Percentiles rank a stretch among this genome's conserved stretches.
phyloP scores from a whole-genome alignment of 1,284 basidiomycete species.

The Rhodotorula glutinis region DNA sequence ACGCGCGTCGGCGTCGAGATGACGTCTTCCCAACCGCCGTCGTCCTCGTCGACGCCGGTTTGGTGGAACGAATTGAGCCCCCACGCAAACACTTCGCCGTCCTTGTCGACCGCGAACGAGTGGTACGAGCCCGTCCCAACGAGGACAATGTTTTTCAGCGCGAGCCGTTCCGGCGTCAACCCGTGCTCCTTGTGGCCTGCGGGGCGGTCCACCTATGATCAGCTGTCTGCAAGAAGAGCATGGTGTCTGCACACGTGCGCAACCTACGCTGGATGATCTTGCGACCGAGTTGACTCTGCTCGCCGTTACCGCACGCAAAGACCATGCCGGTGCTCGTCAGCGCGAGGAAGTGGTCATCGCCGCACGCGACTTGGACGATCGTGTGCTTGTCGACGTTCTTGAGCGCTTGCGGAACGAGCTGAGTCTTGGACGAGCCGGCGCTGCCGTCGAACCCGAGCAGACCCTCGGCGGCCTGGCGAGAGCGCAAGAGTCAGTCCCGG shows the following conservation, averaged over 20 bases:
- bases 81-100: slow-evolving; percentile 83
- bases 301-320: slow-evolving; percentile 74
- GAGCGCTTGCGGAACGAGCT: slow-evolving; percentile 52
- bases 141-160: slow-evolving; percentile 68
- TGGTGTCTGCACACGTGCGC: neutral
- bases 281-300: slow-evolving; percentile 51
- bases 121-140: slow-evolving; percentile 79
- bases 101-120: slow-evolving; percentile 81
- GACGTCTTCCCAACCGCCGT: slow-evolving; percentile 54
- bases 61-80: slow-evolving; percentile 78
- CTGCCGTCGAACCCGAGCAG: slow-evolving; percentile 77
- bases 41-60: slow-evolving; percentile 58
- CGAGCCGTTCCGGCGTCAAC: slow-evolving; percentile 73
- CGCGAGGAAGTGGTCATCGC: slow-evolving; percentile 81
- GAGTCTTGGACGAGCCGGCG: slow-evolving; percentile 48
- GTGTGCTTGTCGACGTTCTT: slow-evolving; percentile 54
- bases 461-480: slow-evolving; percentile 63
- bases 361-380: slow-evolving; percentile 71
- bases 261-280: slow-evolving; percentile 61
- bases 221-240: too few species aligned
- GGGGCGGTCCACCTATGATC: slow-evolving; percentile 3
- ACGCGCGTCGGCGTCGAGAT: slow-evolving; percentile 70
- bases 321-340: slow-evolving; percentile 79
- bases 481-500: too few species aligned
- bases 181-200: slow-evolving; percentile 72